Conservation (phyloP, 306 rosid species). For the Senna tora region DNA sequence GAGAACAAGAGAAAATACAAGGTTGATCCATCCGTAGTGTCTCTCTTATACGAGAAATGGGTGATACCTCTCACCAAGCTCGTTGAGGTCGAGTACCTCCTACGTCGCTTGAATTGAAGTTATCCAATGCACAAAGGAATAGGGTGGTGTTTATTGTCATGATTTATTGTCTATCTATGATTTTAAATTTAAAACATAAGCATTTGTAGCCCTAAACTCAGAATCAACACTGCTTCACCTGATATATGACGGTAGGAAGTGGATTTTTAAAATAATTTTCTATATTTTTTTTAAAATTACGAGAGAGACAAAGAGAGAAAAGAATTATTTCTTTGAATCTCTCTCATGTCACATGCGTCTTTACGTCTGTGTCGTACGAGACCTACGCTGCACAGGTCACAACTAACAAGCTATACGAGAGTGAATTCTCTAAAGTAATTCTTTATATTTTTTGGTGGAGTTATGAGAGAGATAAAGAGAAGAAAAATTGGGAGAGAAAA, state of each 20-base stretch:
- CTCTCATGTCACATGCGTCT: constrained; percentile 28
- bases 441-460: no score
- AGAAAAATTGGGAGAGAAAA: no score
- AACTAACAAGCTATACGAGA: no score
- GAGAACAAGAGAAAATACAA: constrained; percentile 41
- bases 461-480: no score
- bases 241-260: no score
- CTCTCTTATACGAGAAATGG: constrained; percentile 69
- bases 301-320: no score
- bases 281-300: no score
- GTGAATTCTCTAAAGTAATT: no score
- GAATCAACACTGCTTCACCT: neutral
- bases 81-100: constrained; percentile 87
- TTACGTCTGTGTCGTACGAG: neutral
- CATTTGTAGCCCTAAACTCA: constrained; percentile 12
- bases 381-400: no score
- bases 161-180: constrained; percentile 7
- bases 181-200: neutral
- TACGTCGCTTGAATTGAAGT: constrained; percentile 61
- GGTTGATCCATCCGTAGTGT: constrained; percentile 73
- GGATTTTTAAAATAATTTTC: no score
- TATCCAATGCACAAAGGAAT: constrained; percentile 13
- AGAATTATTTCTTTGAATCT: no score
- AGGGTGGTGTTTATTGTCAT: constrained; percentile 12
- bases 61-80: constrained; percentile 84